A percentile compares a stretch with the other conserved stretches of the same genome.
Evolutionary conservation across 495 filamentous ascomycete species (phyloP).

Genomic region (Clavariopsis aquatica): DNA sequence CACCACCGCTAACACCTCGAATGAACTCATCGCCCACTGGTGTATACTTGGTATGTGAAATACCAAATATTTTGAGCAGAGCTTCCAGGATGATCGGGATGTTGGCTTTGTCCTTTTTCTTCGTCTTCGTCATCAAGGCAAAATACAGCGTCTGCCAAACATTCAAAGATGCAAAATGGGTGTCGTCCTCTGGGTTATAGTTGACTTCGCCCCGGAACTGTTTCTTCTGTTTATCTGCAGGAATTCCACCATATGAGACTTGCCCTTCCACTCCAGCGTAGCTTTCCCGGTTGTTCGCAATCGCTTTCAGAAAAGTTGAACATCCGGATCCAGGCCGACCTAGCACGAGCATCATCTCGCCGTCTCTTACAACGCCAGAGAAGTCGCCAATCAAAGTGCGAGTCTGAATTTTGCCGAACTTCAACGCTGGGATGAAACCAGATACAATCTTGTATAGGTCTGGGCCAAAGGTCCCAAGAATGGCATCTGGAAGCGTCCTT

Average conservation of each 20-base stretch:
- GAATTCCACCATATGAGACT: conserved; percentile 74
- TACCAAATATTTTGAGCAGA: conserved; percentile 71
- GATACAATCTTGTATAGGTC: conserved; percentile 73
- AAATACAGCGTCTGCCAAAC: conserved; percentile 84
- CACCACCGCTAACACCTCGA: conserved; percentile 71
- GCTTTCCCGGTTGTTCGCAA: conserved; percentile 67
- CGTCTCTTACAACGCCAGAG: conserved; percentile 73
- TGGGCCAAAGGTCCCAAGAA: conserved; percentile 81
- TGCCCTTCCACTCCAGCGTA: conserved; percentile 71
- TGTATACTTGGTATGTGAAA: conserved; percentile 79
- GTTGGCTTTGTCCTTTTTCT: conserved; percentile 65
- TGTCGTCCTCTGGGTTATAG: conserved; percentile 81
- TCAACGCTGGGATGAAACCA: conserved; percentile 64
- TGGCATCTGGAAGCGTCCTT: conserved; percentile 72
- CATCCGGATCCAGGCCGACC: conserved; percentile 80
- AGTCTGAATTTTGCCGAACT: conserved; percentile 54
- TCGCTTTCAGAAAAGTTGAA: conserved; percentile 75
- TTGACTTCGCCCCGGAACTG: conserved; percentile 79
- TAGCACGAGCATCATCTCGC: conserved; percentile 83
- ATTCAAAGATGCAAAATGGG: conserved; percentile 74
- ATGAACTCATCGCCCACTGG: conserved; percentile 83
- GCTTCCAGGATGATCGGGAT: conserved; percentile 67
- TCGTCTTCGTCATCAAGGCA: conserved; percentile 80
- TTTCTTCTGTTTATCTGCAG: conserved; percentile 65
- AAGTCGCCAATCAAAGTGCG: conserved; percentile 73